Percentiles rank a stretch among this genome's conserved stretches.
phyloP scores from a whole-genome alignment of 2,329 filamentous ascomycete genomes.

The Aureobasidium vineae region DNA sequence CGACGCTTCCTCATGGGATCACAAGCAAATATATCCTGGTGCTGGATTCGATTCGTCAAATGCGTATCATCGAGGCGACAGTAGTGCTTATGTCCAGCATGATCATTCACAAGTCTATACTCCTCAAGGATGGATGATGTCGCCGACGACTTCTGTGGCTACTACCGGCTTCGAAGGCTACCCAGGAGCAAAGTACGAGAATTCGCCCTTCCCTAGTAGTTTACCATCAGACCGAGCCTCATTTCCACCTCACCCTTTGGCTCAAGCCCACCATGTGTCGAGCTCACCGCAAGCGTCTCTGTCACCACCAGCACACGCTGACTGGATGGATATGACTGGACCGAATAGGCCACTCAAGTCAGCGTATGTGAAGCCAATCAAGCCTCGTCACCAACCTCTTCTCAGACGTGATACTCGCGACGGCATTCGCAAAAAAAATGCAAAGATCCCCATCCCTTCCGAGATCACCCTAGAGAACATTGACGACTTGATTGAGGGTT shows the following conservation, averaged over 20 bases:
- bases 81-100: slow-evolving; percentile 12
- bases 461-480: slow-evolving; percentile 94
- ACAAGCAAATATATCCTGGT: slow-evolving; percentile 32
- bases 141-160: slow-evolving; percentile 66
- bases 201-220: slow-evolving; percentile 40
- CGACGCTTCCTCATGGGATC: slow-evolving; percentile 36
- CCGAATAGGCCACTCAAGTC: slow-evolving; percentile 42
- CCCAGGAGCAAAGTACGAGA: slow-evolving; percentile 50
- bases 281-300: slow-evolving; percentile 55
- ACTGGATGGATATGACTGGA: slow-evolving; percentile 54
- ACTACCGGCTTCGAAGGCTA: slow-evolving; percentile 72
- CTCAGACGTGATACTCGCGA: slow-evolving; percentile 62
- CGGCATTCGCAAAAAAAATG: slow-evolving; percentile 98
- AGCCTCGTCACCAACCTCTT: slow-evolving; percentile 59
- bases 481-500: slow-evolving; percentile 84
- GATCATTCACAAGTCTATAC: slow-evolving; percentile 22
- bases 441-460: slow-evolving; percentile 92
- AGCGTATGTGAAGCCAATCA: slow-evolving; percentile 48
- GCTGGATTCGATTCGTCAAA: slow-evolving; percentile 25
- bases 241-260: slow-evolving; percentile 45
- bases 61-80: slow-evolving; percentile 18
- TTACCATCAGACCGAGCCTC: slow-evolving; percentile 43
- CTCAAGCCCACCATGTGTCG: slow-evolving; percentile 52
- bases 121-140: slow-evolving; percentile 25
- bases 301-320: slow-evolving; percentile 62